phyloP scores from a whole-genome alignment of 2,329 filamentous ascomycete genomes.

The Penicillium sp. region DNA sequence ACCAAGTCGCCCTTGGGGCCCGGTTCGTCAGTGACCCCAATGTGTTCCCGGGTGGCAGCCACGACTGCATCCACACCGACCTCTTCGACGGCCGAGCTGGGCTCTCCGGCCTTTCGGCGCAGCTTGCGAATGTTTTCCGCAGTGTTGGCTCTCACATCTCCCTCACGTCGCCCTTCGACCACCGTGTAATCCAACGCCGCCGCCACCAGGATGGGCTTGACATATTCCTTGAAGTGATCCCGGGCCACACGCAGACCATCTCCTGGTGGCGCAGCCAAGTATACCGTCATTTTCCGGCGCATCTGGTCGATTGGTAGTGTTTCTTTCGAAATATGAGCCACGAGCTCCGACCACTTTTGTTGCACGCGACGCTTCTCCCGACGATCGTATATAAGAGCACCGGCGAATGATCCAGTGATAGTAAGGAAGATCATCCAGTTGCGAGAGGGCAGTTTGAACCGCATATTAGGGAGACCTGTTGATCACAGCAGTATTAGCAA shows the following conservation, averaged over 20 bases:
- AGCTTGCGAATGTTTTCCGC: conserved; percentile 77
- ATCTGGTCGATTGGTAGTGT: conserved; percentile 70
- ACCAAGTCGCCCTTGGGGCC: conserved; percentile 82
- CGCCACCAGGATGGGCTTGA: conserved; percentile 87
- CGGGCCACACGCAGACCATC: conserved; percentile 82
- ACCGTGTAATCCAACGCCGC: conserved; percentile 96
- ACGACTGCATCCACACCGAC: conserved; percentile 61
- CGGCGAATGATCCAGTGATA: conserved; percentile 73
- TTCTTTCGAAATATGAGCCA: conserved; percentile 80
- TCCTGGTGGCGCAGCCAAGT: conserved; percentile 79
- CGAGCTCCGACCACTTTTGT: conserved; percentile 79
- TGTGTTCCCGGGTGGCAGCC: conserved; percentile 62
- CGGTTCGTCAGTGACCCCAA: conserved; percentile 68
- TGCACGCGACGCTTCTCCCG: conserved; percentile 83
- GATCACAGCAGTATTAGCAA: conserved; percentile 14
- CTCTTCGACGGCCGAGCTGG: conserved; percentile 44
- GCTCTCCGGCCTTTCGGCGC: conserved; percentile 61
- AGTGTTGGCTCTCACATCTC: conserved; percentile 83
- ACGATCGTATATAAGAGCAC: conserved; percentile 85
- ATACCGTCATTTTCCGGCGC: conserved; percentile 81
- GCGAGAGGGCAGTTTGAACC: conserved; percentile 81
- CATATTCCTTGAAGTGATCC: conserved; percentile 93
- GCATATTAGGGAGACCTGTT: conserved; percentile 76
- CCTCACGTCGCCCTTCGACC: conserved; percentile 84
- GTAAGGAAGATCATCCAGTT: conserved; percentile 97